Evolutionary conservation across 768 basidiomycete species (phyloP), one percentile per base, ranked within the genome.

Genomic region (Tubosaeta sp.): DNA sequence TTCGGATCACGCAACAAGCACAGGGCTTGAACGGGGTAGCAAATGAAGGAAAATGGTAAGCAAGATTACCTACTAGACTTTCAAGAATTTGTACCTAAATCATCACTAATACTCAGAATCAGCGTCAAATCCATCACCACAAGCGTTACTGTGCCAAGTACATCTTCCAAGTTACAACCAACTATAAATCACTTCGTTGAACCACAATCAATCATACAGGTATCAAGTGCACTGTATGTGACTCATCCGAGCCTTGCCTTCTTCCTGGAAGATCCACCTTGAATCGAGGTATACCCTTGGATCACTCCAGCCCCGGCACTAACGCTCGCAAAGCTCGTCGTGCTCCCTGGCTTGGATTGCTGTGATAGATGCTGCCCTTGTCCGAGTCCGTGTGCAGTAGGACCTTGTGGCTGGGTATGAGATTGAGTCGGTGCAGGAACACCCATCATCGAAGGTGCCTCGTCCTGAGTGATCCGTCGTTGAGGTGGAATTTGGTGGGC

Each of bases 381-480:
- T 1, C 77, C 73, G 50, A 81, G 78, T 26, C 71, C 66, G 32
- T 74, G 73, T 16, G 62, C 79, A 44, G 79, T 82, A 6, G 64
- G 76, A 22, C 67, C 67, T 50, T 71, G 75, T 1, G 72, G 70
- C 45, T 71, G 76, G 6, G 71, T 73, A 31, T 74, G 74, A 29
- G 69, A 63, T 53, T 69, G 70, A 16, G 76, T 77, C 46, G 75
- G 77, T 4, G 68, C 71, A 17, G 82, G 80, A 17, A 81, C 66
- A 25, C 85, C 85, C 72, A 91, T 82, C 88, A 91, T 90, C 0
- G 86, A 88, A 0, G 89, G 88, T 6, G 88, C 90, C 35, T 97
- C 94, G 65, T 97, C 95, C 62, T 92, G 88, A 2, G 93, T 89
- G 47, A 97, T 95, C 38, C 93, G 82, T 29, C 94, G 77, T 37